A percentile compares a stretch with the other conserved stretches of the same genome.
These are phyloP conservation scores for Pleodorina starrii DNA, from an alignment of 139 green algal species.

Conservation along the genomic window DNA sequence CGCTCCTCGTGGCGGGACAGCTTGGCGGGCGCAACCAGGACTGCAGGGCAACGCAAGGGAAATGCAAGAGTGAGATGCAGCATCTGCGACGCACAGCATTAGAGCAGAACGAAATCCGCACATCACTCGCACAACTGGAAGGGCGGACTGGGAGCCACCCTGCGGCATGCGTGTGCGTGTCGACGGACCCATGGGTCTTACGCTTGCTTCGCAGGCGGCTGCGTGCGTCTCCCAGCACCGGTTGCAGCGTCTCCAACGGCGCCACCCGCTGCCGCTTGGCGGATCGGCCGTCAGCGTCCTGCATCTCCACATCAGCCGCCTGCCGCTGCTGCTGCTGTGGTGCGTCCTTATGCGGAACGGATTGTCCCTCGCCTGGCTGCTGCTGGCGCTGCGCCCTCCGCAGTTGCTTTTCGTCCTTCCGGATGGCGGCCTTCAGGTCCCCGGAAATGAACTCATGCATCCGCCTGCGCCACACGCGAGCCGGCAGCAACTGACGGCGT, in stretches of 20 bases:
- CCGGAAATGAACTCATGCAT: constrained; percentile 21
- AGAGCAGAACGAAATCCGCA: too few species aligned
- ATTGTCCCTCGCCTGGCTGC: neutral
- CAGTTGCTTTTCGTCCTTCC: neutral
- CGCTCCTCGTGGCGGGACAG: neutral
- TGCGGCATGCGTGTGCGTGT: too few species aligned
- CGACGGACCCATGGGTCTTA: too few species aligned
- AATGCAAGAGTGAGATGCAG: neutral
- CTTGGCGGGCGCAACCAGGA: neutral
- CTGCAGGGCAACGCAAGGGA: neutral
- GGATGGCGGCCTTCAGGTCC: neutral
- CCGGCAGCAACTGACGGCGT: too few species aligned
- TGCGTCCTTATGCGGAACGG: neutral
- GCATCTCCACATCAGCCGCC: neutral
- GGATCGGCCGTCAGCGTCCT: neutral
- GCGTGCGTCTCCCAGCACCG: neutral
- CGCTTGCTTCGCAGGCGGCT: constrained; percentile 29
- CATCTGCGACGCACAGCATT: too few species aligned
- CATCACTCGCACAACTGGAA: too few species aligned
- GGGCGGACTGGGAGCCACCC: too few species aligned
- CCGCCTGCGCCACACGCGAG: too few species aligned
- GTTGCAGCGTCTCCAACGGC: neutral
- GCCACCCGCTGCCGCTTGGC: constrained; percentile 5
- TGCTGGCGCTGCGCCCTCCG: neutral
- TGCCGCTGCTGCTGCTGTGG: neutral